Percentiles rank a stretch among this genome's conserved stretches.
Conservation (phyloP, 2,329 filamentous ascomycete genomes). For the Cordyceps pruinosa region DNA sequence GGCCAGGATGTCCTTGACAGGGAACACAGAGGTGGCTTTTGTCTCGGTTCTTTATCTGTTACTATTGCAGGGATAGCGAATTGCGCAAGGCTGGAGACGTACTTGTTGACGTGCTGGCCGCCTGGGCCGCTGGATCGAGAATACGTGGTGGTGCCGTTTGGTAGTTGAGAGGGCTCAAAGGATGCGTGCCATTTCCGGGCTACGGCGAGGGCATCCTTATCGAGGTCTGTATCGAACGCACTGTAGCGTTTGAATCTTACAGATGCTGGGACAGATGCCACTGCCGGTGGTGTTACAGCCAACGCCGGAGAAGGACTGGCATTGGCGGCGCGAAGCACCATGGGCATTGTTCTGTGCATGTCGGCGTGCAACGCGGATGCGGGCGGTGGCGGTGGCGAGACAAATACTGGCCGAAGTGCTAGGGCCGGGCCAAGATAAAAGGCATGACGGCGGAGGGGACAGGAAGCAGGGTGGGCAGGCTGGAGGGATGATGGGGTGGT, state of each 20-base stretch:
- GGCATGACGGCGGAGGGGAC: background rate
- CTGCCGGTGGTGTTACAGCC: background rate
- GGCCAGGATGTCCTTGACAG: slow-evolving; percentile 38
- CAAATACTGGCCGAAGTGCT: background rate
- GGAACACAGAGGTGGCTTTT: slow-evolving; percentile 50
- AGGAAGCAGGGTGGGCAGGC: too few species aligned
- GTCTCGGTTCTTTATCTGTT: slow-evolving; percentile 49
- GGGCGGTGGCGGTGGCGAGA: background rate
- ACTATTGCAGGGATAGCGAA: slow-evolving; percentile 24
- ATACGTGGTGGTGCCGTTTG: slow-evolving; percentile 45
- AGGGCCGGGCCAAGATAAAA: background rate
- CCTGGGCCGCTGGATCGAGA: slow-evolving; percentile 55
- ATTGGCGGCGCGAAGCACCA: background rate
- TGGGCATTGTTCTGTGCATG: slow-evolving; percentile 8
- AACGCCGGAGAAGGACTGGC: background rate
- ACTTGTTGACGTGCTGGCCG: slow-evolving; percentile 59
- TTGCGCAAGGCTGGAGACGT: background rate
- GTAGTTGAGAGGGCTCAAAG: slow-evolving; percentile 38
- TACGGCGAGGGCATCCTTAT: slow-evolving; percentile 42
- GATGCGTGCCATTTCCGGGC: slow-evolving; percentile 45
- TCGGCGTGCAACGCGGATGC: background rate
- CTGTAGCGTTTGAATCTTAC: slow-evolving; percentile 31
- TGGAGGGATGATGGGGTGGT: too few species aligned
- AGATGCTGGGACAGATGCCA: background rate
- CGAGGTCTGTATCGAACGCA: slow-evolving; percentile 43